Percentiles rank a stretch among this genome's conserved stretches.
phyloP scores from a whole-genome alignment of 1,139 yeast genomes.

The Taphrina confusa region DNA sequence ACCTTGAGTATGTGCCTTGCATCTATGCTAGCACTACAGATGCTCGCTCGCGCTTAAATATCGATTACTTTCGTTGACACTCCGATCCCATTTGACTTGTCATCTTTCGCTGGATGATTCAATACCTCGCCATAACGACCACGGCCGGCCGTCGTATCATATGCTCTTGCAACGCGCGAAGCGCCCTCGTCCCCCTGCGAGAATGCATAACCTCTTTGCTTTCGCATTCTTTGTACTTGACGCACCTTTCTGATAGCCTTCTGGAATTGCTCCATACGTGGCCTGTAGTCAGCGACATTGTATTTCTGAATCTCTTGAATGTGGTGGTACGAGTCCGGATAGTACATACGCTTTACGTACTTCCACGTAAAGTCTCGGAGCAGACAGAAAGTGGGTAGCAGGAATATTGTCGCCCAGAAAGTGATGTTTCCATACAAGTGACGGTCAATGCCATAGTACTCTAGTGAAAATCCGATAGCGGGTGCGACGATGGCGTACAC shows the following conservation, averaged over 20 bases:
- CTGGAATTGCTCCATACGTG: constrained; percentile 94
- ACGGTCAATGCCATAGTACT: constrained; percentile 75
- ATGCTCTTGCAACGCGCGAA: constrained; percentile 85
- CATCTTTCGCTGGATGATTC: constrained; percentile 2
- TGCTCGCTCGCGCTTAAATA: background rate
- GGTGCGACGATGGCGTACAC: constrained; percentile 87
- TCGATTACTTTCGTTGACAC: constrained; percentile 3
- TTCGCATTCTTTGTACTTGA: constrained; percentile 96
- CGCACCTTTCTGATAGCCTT: constrained; percentile 95
- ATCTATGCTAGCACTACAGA: no score
- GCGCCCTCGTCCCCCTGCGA: constrained; percentile 96
- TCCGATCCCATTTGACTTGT: background rate
- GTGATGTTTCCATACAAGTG: constrained; percentile 75
- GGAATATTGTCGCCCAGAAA: constrained; percentile 82
- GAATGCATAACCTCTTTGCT: constrained; percentile 97
- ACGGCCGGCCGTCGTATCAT: constrained; percentile 77
- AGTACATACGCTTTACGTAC: constrained; percentile 84
- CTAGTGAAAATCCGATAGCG: constrained; percentile 73
- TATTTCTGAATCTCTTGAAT: constrained; percentile 97
- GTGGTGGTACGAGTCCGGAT: constrained; percentile 88
- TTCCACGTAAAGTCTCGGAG: constrained; percentile 92
- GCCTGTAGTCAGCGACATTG: constrained; percentile 89
- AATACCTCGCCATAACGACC: constrained; percentile 57
- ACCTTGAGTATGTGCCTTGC: no score
- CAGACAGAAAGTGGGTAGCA: constrained; percentile 75